Evolutionary conservation across 352 stramenopile species (phyloP).

Genomic region (Pythium apleroticum): DNA sequence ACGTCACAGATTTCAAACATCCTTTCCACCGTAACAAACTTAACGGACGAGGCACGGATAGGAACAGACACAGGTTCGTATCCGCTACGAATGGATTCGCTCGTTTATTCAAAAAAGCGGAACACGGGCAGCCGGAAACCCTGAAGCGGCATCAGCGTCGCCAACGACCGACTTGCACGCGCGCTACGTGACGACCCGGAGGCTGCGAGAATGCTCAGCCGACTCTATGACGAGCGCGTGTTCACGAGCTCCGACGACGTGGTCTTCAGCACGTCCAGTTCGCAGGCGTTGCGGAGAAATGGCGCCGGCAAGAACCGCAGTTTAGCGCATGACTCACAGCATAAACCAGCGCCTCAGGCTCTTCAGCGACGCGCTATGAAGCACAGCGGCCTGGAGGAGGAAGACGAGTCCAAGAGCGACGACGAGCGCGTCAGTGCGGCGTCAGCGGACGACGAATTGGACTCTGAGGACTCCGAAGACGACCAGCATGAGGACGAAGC

Average conservation of each 20-base stretch:
- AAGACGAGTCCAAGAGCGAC: constrained; percentile 23
- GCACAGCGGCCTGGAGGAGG: background rate
- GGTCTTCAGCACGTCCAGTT: constrained; percentile 33
- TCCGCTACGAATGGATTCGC: background rate
- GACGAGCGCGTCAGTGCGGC: background rate
- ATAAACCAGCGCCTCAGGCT: background rate
- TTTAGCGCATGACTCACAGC: background rate
- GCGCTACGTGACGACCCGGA: background rate
- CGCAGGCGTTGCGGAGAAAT: constrained; percentile 17
- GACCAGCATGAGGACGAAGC: constrained; percentile 32
- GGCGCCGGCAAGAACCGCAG: background rate
- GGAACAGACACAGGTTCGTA: background rate
- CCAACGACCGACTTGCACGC: background rate
- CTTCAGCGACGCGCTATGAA: background rate
- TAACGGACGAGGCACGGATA: background rate
- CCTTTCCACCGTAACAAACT: background rate
- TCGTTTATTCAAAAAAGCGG: background rate
- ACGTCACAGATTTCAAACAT: constrained; percentile 2
- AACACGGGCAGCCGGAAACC: background rate
- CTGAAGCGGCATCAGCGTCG: background rate
- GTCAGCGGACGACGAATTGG: constrained; percentile 18
- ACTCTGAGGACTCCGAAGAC: constrained; percentile 18
- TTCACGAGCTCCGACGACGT: constrained; percentile 68
- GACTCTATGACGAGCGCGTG: constrained; percentile 56
- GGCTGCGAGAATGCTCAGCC: constrained; percentile 43